Evolutionary conservation across 768 basidiomycete genomes (phyloP).

Genomic region (Tylopilus vinaceipallidus): DNA sequence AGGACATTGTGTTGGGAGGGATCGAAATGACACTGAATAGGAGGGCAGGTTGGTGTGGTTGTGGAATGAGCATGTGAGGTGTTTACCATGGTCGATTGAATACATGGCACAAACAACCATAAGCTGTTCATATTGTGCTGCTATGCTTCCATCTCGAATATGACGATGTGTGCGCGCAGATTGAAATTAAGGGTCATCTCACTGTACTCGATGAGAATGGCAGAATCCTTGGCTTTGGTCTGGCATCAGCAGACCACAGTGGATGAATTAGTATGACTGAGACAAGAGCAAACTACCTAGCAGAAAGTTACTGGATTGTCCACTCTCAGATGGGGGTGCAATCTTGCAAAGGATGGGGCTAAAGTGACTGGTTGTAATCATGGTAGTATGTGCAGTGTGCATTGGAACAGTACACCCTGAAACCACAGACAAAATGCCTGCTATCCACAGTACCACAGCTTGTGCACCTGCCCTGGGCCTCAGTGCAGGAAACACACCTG

Average conservation of each 20-base stretch:
- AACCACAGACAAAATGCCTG: slow-evolving; percentile 14
- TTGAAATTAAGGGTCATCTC: slow-evolving; percentile 49
- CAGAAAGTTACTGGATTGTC: slow-evolving; percentile 46
- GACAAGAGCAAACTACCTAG: slow-evolving; percentile 39
- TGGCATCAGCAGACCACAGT: not conserved
- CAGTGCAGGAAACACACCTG: slow-evolving; percentile 44
- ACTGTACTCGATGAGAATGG: slow-evolving; percentile 65
- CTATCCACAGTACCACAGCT: slow-evolving; percentile 32
- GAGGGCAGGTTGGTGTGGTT: not conserved
- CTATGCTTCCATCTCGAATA: slow-evolving; percentile 44
- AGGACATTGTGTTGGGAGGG: slow-evolving; percentile 47
- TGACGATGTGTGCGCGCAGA: slow-evolving; percentile 57
- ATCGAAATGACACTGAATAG: slow-evolving; percentile 54
- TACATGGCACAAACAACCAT: slow-evolving; percentile 46
- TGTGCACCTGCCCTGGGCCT: slow-evolving; percentile 33
- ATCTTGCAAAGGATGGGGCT: slow-evolving; percentile 14
- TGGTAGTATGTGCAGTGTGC: not conserved
- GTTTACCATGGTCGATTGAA: slow-evolving; percentile 56
- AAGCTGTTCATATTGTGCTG: slow-evolving; percentile 35
- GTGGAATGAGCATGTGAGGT: not conserved
- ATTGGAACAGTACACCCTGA: not conserved
- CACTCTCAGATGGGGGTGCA: slow-evolving; percentile 1
- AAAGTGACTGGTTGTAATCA: not conserved
- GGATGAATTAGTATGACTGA: not conserved
- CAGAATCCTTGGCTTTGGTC: slow-evolving; percentile 56